phyloP scores from a whole-genome alignment of 2,329 filamentous ascomycete species.

The Trichophyton verrucosum region DNA sequence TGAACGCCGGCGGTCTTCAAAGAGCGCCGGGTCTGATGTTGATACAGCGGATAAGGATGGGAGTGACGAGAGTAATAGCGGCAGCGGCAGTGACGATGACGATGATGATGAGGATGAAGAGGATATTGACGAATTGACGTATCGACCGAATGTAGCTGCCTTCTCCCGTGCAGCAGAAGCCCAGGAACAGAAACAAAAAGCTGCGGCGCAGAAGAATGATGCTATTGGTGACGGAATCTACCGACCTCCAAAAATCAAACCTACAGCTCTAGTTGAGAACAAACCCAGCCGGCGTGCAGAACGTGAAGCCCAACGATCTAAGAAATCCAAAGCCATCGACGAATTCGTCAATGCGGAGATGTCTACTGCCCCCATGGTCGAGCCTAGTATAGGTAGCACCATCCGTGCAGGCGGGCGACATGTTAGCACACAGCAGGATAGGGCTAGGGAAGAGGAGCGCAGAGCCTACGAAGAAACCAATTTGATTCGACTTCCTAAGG shows the following conservation, averaged over 20 bases:
- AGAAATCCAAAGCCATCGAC: conserved; percentile 74
- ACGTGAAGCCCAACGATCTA: conserved; percentile 48
- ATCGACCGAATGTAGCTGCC: conserved; percentile 47
- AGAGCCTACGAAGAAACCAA: conserved; percentile 84
- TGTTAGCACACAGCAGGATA: conserved; percentile 64
- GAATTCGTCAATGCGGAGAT: conserved; percentile 84
- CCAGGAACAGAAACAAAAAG: conserved; percentile 11
- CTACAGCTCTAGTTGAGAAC: conserved; percentile 61
- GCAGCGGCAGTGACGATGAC: conserved; percentile 3
- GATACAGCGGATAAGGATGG: conserved; percentile 19
- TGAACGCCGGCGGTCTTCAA: conserved; percentile 19
- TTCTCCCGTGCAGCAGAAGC: conserved; percentile 31
- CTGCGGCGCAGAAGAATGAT: conserved; percentile 17
- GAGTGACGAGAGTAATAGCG: conserved; percentile 19
- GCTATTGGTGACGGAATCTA: conserved; percentile 57
- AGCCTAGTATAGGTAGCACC: conserved; percentile 85
- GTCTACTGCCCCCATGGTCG: conserved; percentile 63
- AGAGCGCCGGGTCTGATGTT: conserved; percentile 4
- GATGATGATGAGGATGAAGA: conserved; percentile 24
- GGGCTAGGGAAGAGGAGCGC: conserved; percentile 64
- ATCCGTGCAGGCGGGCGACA: conserved; percentile 67
- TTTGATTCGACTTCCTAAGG: conserved; percentile 72
- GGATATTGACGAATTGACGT: conserved; percentile 48
- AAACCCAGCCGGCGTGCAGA: conserved; percentile 46
- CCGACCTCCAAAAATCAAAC: conserved; percentile 74